Evolutionary conservation across 805 yeast species (phyloP).

Genomic region (Schwanniomyces yamadae): DNA sequence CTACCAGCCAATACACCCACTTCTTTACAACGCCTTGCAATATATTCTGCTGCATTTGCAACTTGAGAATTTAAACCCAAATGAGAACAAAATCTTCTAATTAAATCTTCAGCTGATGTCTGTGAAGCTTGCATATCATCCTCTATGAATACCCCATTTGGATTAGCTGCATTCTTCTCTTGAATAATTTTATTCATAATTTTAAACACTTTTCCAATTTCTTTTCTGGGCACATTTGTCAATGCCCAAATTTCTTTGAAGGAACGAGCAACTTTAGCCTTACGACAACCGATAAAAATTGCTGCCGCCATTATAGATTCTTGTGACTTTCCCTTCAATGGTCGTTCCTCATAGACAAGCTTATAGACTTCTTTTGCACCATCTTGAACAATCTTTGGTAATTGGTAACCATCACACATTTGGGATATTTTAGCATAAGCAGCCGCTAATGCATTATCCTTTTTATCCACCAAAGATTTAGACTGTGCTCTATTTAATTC

Average conservation of each 20-base stretch:
- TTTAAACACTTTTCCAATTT: conserved; percentile 88
- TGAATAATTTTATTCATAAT: conserved; percentile 64
- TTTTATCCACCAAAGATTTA: conserved; percentile 78
- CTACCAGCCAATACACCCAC: conserved; percentile 94
- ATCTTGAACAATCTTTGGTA: conserved; percentile 94
- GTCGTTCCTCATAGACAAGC: conserved; percentile 81
- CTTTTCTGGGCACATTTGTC: conserved; percentile 90
- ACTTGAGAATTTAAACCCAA: conserved; percentile 82
- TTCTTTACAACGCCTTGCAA: conserved; percentile 86
- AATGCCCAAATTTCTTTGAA: conserved; percentile 95
- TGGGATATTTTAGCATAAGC: conserved; percentile 91
- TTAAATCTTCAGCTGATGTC: conserved; percentile 90
- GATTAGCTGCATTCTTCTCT: conserved; percentile 54
- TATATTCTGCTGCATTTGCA: conserved; percentile 88
- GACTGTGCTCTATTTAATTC: conserved; percentile 90
- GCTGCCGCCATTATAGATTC: conserved; percentile 97
- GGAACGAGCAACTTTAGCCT: conserved; percentile 90
- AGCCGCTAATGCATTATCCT: conserved; percentile 81
- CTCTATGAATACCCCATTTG: conserved; percentile 40
- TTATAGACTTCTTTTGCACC: conserved; percentile 97
- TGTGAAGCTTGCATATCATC: conserved; percentile 69
- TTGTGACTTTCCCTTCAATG: conserved; percentile 85
- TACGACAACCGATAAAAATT: conserved; percentile 89
- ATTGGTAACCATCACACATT: conserved; percentile 94
- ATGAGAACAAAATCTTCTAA: conserved; percentile 94